A percentile compares a stretch with the other conserved stretches of the same genome.
phyloP scores from a whole-genome alignment of 495 filamentous ascomycete species.

The Platismatia glauca region DNA sequence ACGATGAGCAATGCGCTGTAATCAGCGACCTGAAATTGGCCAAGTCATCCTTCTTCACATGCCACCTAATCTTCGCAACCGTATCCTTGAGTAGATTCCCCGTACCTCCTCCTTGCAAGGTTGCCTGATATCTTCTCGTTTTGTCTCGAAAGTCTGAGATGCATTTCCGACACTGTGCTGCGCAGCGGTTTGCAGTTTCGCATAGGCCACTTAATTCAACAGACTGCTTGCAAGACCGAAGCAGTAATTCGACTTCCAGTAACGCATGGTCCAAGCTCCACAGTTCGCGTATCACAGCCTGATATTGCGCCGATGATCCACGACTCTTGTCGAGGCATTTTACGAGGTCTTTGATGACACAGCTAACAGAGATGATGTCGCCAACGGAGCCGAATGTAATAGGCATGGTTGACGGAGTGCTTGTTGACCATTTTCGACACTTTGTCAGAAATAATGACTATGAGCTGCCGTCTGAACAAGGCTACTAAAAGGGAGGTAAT shows the following conservation, averaged over 20 bases:
- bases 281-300: conserved; percentile 24
- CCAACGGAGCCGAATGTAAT: conserved; percentile 30
- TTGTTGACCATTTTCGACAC: not conserved
- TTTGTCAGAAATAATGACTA: not conserved
- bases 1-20: conserved; percentile 15
- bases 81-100: conserved; percentile 13
- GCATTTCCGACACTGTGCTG: conserved; percentile 9
- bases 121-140: conserved; percentile 8
- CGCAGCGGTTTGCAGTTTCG: conserved; percentile 3
- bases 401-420: conserved; percentile 20
- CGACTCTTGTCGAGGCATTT: conserved; percentile 24
- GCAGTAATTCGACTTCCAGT: conserved; percentile 21
- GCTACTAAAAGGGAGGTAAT: not conserved
- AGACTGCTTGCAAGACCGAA: conserved; percentile 8
- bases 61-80: conserved; percentile 21
- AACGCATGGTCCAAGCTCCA: conserved; percentile 23
- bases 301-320: conserved; percentile 27
- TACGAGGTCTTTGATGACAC: conserved; percentile 29
- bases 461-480: not conserved
- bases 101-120: not conserved
- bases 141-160: conserved; percentile 8
- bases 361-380: conserved; percentile 26
- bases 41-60: conserved; percentile 17
- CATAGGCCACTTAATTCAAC: conserved; percentile 14
- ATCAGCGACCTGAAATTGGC: conserved; percentile 23